These are phyloP conservation scores for Geotrichum reessii DNA, from an alignment of 1,139 yeast species.

Conservation along the genomic window DNA sequence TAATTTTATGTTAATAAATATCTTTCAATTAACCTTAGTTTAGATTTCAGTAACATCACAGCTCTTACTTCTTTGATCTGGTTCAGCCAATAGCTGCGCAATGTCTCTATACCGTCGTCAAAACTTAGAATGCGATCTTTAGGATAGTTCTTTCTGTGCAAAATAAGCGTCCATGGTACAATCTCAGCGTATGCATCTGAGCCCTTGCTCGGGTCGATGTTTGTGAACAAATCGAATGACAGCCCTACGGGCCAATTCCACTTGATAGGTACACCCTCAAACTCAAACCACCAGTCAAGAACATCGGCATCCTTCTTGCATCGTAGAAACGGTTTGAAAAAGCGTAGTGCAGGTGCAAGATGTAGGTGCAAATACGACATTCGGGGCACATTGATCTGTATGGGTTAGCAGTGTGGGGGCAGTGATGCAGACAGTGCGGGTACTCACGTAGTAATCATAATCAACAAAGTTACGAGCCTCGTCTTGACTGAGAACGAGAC, in stretches of 20 bases:
- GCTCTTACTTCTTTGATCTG: conserved; percentile 56
- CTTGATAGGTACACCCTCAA: conserved; percentile 54
- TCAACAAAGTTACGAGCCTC: conserved; percentile 30
- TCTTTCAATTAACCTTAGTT: not conserved
- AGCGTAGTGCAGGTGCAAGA: conserved; percentile 41
- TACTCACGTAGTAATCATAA: conserved; percentile 24
- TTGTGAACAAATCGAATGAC: conserved; percentile 51
- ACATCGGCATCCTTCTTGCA: conserved; percentile 36
- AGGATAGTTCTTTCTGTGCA: conserved; percentile 49
- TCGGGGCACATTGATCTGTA: conserved; percentile 37
- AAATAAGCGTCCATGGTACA: conserved; percentile 19
- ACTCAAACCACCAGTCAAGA: conserved; percentile 60
- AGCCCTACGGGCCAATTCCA: conserved; percentile 83
- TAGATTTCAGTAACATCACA: not conserved
- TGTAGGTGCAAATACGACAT: conserved; percentile 55
- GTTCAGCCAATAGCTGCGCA: conserved; percentile 60
- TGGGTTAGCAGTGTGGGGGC: conserved; percentile 9
- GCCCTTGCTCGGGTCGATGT: conserved; percentile 34
- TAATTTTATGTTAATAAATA: not conserved
- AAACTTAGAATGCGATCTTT: conserved; percentile 48
- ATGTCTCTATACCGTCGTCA: conserved; percentile 26
- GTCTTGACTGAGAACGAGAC: conserved; percentile 33
- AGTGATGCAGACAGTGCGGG: not conserved
- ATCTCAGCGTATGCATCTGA: conserved; percentile 6
- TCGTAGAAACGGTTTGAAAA: conserved; percentile 41